Evolutionary conservation across 2,329 filamentous ascomycete genomes (phyloP), one percentile per base, ranked within the genome.

Genomic region (Monosporascus sp.): DNA sequence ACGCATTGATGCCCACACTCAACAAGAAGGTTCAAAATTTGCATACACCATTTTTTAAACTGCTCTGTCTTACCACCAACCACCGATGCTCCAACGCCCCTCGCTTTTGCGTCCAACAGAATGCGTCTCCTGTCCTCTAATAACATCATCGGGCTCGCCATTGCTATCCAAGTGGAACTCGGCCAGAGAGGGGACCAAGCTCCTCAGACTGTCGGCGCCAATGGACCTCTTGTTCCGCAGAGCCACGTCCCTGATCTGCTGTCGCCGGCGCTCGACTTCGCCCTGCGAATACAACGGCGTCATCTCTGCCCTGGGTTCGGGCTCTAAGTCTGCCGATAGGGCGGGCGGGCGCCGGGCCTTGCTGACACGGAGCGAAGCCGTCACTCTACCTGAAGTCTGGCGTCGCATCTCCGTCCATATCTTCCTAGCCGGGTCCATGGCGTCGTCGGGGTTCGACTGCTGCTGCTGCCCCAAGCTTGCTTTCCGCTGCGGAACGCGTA

Each of bases 341-440:
- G 58, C 46, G 11, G 59, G 46, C 9, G 53, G 24, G 24, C 57
- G 49, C 15, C 58, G 51, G 6, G 48, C 48, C 24, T 58, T 62
- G 41, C 54, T 58, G 7, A 57, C 45, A 37, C 55, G 58, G 20
- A 55, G 17, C 14, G 43, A 60, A 11, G 50, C 51, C 14, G 58
- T 56, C 26, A 55, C 58, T 18, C 55, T 54, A 5, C 55, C 53
- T 1, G 59, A 63, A 9, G 60, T 59, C 4, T 56, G 58, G 31
- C 58, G 59, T n/a, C 64, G 63, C 55, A 68, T 62, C 40, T 63
- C 63, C n/a, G 61, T 63, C 65, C 64, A 68, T 31, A 67, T 65
- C 49, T 61, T 63, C 28, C 62, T 51, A 31, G 63, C 65, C 24
- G 63, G 63, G 45, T 66, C 61, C 15, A 56, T 55, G 11, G 45